A percentile compares a stretch with the other conserved stretches of the same genome.
Conservation (phyloP, 371 early-diverging fungal species). For the Polyrhizophydium stewartii region DNA sequence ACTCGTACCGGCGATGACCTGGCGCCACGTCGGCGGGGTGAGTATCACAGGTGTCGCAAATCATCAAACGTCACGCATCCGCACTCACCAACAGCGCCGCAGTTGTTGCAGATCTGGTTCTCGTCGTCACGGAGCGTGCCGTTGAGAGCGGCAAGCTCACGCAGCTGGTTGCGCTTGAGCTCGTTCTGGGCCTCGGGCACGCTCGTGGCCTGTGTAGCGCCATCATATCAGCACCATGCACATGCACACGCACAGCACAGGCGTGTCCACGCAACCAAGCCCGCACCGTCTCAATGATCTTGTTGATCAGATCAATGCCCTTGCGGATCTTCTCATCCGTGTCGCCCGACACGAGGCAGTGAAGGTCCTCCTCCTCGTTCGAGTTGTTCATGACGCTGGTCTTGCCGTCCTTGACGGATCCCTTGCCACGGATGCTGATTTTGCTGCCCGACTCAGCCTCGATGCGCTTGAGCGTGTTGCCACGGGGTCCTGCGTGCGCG, state of each 20-base stretch:
- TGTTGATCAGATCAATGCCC: conserved; percentile 81
- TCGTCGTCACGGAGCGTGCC: conserved; percentile 95
- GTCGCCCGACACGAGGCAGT: conserved; percentile 89
- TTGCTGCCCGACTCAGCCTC: conserved; percentile 91
- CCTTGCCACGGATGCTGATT: conserved; percentile 94
- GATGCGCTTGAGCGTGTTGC: conserved; percentile 92
- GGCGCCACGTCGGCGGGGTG: background rate
- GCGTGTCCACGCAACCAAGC: background rate
- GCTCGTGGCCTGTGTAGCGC: conserved; percentile 63
- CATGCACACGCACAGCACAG: too few relatives aligned
- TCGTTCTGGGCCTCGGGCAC: conserved; percentile 94
- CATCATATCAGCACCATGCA: background rate
- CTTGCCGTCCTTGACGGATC: conserved; percentile 97
- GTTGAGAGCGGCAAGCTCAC: conserved; percentile 92
- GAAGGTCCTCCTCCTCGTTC: conserved; percentile 91
- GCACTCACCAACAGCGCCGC: conserved; percentile 63
- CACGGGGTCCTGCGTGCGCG: conserved; percentile 72
- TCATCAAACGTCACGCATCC: background rate
- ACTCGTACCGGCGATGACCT: conserved; percentile 90
- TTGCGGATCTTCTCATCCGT: conserved; percentile 81
- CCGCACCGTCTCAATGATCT: conserved; percentile 87
- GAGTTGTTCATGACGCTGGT: conserved; percentile 46
- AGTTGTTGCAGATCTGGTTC: conserved; percentile 89
- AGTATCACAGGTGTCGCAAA: background rate
- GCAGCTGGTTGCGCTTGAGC: conserved; percentile 86